Evolutionary conservation across 2,329 filamentous ascomycete genomes (phyloP).

Genomic region (Albophoma yamanashiensis): DNA sequence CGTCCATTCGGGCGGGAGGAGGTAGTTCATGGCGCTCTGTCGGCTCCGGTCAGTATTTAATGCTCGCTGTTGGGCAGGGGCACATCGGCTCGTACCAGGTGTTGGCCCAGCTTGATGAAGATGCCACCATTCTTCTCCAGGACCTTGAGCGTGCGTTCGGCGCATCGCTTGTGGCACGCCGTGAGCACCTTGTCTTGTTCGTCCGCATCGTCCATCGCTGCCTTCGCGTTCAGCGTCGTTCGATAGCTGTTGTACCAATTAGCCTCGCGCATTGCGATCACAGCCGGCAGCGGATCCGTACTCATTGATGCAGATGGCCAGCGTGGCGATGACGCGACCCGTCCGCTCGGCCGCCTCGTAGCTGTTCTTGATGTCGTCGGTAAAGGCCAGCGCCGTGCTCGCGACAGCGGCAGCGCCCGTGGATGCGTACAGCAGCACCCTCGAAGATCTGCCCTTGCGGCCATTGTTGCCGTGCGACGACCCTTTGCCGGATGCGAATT

Average conservation of each 20-base stretch:
- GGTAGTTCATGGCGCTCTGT: constrained; percentile 86
- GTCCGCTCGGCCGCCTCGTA: constrained; percentile 69
- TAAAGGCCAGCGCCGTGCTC: constrained; percentile 41
- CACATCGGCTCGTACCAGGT: constrained; percentile 46
- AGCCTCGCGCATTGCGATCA: neutral
- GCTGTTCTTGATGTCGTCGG: constrained; percentile 62
- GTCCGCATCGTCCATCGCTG: constrained; percentile 49
- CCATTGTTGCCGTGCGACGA: constrained; percentile 11
- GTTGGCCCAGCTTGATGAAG: constrained; percentile 95
- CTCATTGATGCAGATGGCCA: constrained; percentile 85
- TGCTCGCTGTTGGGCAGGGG: neutral
- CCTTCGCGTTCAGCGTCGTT: constrained; percentile 62
- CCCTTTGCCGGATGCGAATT: constrained; percentile 18
- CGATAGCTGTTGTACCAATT: constrained; percentile 56
- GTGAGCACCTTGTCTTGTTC: constrained; percentile 60
- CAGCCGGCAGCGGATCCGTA: constrained; percentile 26
- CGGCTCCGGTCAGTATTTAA: constrained; percentile 13
- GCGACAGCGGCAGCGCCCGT: constrained; percentile 38
- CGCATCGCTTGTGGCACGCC: constrained; percentile 86
- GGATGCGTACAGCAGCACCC: constrained; percentile 36
- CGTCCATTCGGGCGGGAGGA: constrained; percentile 86
- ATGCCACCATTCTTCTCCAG: constrained; percentile 96
- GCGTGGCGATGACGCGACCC: constrained; percentile 62
- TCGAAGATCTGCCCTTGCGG: constrained; percentile 13
- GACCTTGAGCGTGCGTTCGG: constrained; percentile 72